These are phyloP conservation scores for Alternaria dauci DNA, from an alignment of 2,329 filamentous ascomycete species.

Conservation along the genomic window DNA sequence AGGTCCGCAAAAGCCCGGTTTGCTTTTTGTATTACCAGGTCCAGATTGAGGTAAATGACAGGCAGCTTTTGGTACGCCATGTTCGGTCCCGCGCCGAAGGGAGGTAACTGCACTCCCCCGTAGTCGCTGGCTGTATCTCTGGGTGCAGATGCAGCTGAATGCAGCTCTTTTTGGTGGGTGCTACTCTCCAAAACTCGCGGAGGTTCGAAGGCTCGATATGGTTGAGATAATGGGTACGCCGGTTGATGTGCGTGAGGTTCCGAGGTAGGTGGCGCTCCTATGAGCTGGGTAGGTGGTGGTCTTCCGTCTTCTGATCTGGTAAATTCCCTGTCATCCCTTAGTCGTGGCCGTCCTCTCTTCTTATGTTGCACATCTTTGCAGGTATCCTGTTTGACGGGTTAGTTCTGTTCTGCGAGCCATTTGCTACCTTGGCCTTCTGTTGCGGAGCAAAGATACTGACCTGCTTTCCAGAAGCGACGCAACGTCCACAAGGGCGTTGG, in stretches of 20 bases:
- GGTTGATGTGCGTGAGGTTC: constrained; percentile 35
- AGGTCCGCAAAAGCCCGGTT: constrained; percentile 57
- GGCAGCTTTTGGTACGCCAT: constrained; percentile 42
- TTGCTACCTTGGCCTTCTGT: not conserved
- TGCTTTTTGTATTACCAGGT: constrained; percentile 57
- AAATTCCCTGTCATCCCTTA: constrained; percentile 67
- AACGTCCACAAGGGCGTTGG: constrained; percentile 80
- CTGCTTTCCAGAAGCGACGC: constrained; percentile 77
- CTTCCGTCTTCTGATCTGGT: constrained; percentile 41
- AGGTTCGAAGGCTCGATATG: constrained; percentile 35
- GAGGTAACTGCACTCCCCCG: constrained; percentile 22
- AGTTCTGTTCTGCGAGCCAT: not conserved
- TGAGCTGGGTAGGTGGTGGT: constrained; percentile 34
- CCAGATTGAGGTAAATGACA: constrained; percentile 57
- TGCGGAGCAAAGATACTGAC: constrained; percentile 47
- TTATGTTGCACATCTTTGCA: constrained; percentile 88
- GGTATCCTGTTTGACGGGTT: constrained; percentile 64
- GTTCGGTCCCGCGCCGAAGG: constrained; percentile 36
- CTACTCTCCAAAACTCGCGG: constrained; percentile 30
- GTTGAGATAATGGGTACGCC: constrained; percentile 29
- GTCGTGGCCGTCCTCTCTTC: constrained; percentile 78
- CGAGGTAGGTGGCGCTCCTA: constrained; percentile 34
- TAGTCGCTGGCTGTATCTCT: constrained; percentile 29
- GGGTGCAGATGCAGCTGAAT: constrained; percentile 23
- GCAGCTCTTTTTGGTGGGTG: constrained; percentile 28